Percentiles rank a stretch among this genome's conserved stretches.
phyloP scores from a whole-genome alignment of 208 protist species.

The Wallacemonas rigidus region DNA sequence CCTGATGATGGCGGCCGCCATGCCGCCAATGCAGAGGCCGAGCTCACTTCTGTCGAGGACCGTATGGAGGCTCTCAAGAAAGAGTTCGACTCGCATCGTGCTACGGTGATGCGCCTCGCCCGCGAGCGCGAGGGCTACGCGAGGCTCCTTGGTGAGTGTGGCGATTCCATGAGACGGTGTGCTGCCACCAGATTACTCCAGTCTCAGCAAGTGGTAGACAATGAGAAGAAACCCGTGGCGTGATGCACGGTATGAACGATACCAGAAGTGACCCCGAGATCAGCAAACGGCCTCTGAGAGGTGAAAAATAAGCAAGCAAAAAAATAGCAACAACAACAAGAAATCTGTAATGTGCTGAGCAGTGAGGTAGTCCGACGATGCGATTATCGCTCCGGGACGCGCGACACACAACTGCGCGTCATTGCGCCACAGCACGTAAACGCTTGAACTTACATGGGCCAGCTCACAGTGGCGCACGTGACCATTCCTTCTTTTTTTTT shows the following conservation, averaged over 20 bases:
- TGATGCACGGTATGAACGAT: background rate
- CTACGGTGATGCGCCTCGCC: slow-evolving; percentile 16
- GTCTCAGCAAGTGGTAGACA: slow-evolving; percentile 3
- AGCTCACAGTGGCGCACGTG: too few species aligned
- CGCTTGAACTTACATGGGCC: too few species aligned
- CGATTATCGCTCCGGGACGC: too few species aligned
- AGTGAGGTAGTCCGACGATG: too few species aligned
- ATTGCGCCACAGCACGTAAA: too few species aligned
- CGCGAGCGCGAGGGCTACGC: slow-evolving; percentile 33
- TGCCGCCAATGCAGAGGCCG: background rate
- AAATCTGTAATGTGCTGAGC: too few species aligned
- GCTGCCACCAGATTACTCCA: slow-evolving; percentile 13
- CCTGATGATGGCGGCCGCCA: background rate
- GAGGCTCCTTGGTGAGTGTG: slow-evolving; percentile 27
- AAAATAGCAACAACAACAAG: too few species aligned
- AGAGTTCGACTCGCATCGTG: background rate
- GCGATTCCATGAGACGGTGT: slow-evolving; percentile 22
- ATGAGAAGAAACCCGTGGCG: background rate
- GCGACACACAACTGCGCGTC: too few species aligned
- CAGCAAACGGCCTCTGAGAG: too few species aligned
- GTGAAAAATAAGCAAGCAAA: too few species aligned
- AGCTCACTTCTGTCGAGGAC: background rate
- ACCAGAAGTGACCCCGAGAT: too few species aligned
- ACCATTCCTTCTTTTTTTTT: too few species aligned
- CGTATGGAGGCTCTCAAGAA: background rate